Evolutionary conservation across 306 rosid genomes (phyloP), one percentile per base, ranked within the genome.

Genomic region (Alnus rubra): DNA sequence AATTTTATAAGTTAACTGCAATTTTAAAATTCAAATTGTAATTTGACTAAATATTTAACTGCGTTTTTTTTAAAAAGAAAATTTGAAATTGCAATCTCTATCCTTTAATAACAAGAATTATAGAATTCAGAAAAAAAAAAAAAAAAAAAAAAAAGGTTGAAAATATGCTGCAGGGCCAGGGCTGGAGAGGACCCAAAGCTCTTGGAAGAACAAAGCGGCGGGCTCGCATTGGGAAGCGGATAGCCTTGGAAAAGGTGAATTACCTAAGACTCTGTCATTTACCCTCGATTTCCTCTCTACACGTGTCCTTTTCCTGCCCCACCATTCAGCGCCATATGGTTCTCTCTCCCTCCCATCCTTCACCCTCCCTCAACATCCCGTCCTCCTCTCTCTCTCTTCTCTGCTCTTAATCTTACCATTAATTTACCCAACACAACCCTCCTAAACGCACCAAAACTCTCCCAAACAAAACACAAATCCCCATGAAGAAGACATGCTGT

Each of bases 221-320:
- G 35, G 53, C 42, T 48, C 77, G 89, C 93, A 87, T 83, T 33
- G 87, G 88, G 90, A 91, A 77, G 9, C 88, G 91, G 89, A 78
- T 81, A 59, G 5, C 73, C 5, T 77, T 65, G 78, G 83, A 73
- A 88, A 77, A 28, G 60, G 82, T 80, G 79, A 70, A 51, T 11
- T 1, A 49, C 39, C 35, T 48, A 23, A 67, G 59, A 12, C 63
- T 10, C 51, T 14, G 23, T 72, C 74, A 6, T 14, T 31, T 19
- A 62, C 64, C 19, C 7, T 12, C 71, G 33, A 31, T 6, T 4
- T 44, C 6, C 70, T 74, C 73, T 68, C 2, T 76, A 81, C 94
- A 89, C 96, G 88, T 86, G 92, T 85, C 60, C 9, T n/a, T 10
- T 59, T 53, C 53, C 42, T 73, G 30, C 70, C 86, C 88, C 80